These are phyloP conservation scores for Neopestalotiopsis rosae DNA, from an alignment of 2,329 filamentous ascomycete genomes.

Conservation along the genomic window DNA sequence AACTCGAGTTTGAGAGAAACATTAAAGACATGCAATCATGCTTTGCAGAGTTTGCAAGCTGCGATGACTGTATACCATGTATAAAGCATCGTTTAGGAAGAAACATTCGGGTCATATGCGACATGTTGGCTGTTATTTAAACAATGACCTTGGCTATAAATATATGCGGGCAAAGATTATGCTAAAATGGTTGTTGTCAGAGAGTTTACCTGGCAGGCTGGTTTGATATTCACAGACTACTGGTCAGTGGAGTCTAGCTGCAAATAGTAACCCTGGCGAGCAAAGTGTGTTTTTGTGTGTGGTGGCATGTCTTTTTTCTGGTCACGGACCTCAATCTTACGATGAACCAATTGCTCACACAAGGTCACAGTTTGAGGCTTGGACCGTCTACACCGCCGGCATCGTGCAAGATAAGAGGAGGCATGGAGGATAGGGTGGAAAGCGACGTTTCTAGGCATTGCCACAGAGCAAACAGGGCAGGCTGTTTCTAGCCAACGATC, in stretches of 20 bases:
- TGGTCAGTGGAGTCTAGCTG: neutral
- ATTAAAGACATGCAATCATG: too few relatives aligned
- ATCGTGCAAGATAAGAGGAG: neutral
- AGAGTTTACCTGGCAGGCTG: neutral
- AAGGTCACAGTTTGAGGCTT: neutral
- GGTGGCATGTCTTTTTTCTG: neutral
- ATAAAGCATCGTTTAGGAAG: neutral
- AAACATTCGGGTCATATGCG: neutral
- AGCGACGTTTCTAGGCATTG: neutral
- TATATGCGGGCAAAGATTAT: neutral
- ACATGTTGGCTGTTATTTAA: constrained; percentile 7
- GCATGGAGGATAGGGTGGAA: neutral
- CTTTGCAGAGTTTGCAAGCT: too few relatives aligned
- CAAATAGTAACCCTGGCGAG: neutral
- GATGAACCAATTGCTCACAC: neutral
- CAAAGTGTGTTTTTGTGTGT: neutral
- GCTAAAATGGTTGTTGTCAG: neutral
- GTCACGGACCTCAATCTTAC: constrained; percentile 1
- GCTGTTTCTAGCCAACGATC: neutral
- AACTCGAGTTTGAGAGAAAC: too few relatives aligned
- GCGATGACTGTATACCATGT: too few relatives aligned
- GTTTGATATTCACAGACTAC: neutral
- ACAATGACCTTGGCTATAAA: neutral
- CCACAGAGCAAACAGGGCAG: constrained; percentile 1
- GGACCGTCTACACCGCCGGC: neutral